Evolutionary conservation across 768 basidiomycete genomes (phyloP), one percentile per base, ranked within the genome.

Genomic region (Neoboletus subvelutipes): DNA sequence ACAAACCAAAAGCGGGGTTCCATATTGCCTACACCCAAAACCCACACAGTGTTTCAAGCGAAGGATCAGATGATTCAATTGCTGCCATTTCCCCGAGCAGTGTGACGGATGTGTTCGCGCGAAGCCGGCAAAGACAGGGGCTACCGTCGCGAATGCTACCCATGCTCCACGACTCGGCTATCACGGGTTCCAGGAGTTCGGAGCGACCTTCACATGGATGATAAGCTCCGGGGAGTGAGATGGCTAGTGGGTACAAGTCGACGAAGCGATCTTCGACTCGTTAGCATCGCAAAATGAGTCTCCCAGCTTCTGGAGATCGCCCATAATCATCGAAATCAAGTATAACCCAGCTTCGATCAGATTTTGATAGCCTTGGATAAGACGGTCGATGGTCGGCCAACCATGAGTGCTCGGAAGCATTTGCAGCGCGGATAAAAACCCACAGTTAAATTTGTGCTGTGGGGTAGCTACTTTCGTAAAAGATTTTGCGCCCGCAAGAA

Each of bases 31-130:
- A 29, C 22, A 24, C 39, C 34, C 11, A 36, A 29, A 39, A 29
- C n/a, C 36, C 46, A 29, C 11, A 13, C 15, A 31, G 7, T 52
- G 10, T 53, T 39, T 13, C 46, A 43, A 34, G 31, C 20, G 18
- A 40, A 50, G 17, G 41, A 46, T 67, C 65, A 67, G 59, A 45
- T 67, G 64, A 64, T 49, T n/a, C 4, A 24, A 17, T 40, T 40
- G 24, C 34, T 37, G 22, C 52, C 28, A 49, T 45, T 55, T 58
- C 50, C 52, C 41, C 20, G 47, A 28, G 31, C n/a, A 50, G 34
- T 42, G 45, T 42, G 54, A 47, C 41, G 8, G 15, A 34, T 18
- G 31, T 33, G 22, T 48, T n/a, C 28, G 33, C 47, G 10, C 13
- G 31, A 34, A 31, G 45, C 12, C 0, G 36, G 29, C 18, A 28